Evolutionary conservation across 306 rosid genomes (phyloP), one percentile per base, ranked within the genome.

Genomic region (Potentilla sterilis): DNA sequence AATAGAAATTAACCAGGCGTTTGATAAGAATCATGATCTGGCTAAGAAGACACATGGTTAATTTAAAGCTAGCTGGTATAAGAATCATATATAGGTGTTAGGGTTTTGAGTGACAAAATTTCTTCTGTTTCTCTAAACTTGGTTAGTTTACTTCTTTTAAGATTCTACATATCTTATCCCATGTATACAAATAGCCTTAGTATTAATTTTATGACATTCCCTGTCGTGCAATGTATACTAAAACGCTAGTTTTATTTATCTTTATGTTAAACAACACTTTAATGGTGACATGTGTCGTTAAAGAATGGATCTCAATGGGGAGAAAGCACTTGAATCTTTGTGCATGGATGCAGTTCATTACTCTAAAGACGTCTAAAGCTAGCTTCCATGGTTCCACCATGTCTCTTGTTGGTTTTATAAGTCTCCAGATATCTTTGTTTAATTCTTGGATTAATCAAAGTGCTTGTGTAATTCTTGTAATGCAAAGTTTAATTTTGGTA

Each of bases 71-170:
- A 2, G 40, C 5, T 37, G 2, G 67, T 37, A 37, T 61, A 61
- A 12, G 66, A 61, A 11, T 64, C 69, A 9, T 15, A 15, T 4
- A 16, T 37, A 3, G 69, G n/a, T 89, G 90, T 89, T 86, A 85
- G 85, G 88, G 90, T 85, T 88, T 84, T 59, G 75, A 76, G 87
- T 88, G 89, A 85, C 88, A 88, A 69, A 80, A 81, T 85, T 86
- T 84, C 86, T 73, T 68, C 48, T 70, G 78, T 76, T 9, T 21
- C 64, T 58, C 64, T 11, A 22, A 58, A 58, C 37, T 22, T 24
- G 32, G 64, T 61, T 32, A 32, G 67, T 13, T 61, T 34, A 34
- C 67, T 61, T 32, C 10, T 61, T 61, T 61, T 61, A 19, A 32
- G 67, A 61, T 32, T 61, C 40, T 28, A 61, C 32, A 22, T 57